These are phyloP conservation scores for Colletotrichum aenigma DNA, from an alignment of 2,329 filamentous ascomycete species.

Conservation along the genomic window DNA sequence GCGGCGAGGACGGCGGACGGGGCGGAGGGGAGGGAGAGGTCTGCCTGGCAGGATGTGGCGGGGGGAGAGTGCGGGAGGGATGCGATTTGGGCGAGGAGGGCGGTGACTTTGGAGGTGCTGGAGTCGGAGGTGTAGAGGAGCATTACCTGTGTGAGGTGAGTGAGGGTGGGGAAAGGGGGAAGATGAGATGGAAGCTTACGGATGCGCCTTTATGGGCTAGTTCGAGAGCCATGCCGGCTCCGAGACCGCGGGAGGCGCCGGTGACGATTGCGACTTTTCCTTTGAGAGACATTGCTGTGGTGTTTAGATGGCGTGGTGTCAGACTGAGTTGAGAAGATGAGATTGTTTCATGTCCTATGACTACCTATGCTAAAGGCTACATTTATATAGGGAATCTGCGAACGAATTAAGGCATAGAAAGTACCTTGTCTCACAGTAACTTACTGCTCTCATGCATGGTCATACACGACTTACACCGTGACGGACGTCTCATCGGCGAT, in stretches of 20 bases:
- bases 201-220: conserved; percentile 25
- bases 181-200: neutral
- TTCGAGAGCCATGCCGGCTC: conserved; percentile 25
- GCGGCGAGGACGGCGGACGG: conserved; percentile 35
- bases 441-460: neutral
- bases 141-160: conserved; percentile 13
- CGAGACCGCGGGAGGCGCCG: conserved; percentile 27
- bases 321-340: neutral
- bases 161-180: neutral
- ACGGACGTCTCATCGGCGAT: neutral
- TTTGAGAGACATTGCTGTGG: neutral
- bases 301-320: neutral
- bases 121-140: conserved; percentile 23
- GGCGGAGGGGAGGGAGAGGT: conserved; percentile 23
- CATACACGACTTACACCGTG: neutral
- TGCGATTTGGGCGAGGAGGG: conserved; percentile 19
- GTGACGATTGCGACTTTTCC: conserved; percentile 27
- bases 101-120: conserved; percentile 11
- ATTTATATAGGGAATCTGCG: neutral
- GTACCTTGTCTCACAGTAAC: neutral
- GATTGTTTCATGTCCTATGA: neutral
- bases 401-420: accelerated
- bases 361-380: neutral
- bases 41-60: conserved; percentile 22
- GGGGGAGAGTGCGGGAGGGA: neutral